phyloP scores from a whole-genome alignment of 2,329 filamentous ascomycete species.

The Cercospora berteroae region DNA sequence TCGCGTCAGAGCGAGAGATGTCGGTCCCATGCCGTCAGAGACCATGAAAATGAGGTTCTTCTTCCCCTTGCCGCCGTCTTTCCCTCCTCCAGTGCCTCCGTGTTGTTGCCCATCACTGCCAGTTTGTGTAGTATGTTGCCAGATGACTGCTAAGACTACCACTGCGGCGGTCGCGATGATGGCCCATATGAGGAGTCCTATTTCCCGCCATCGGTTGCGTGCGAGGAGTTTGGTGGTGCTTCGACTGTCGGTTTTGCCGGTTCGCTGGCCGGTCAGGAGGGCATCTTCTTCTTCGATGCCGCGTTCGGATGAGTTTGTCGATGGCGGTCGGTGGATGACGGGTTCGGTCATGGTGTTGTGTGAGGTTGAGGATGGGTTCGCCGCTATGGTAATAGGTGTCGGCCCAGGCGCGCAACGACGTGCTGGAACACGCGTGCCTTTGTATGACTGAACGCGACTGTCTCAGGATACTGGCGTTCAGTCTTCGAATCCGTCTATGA shows the following conservation, averaged over 20 bases:
- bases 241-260: conserved; percentile 25
- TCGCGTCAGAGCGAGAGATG: conserved; percentile 81
- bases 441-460: not conserved
- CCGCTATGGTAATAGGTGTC: not conserved
- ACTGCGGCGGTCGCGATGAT: conserved; percentile 74
- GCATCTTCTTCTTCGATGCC: conserved; percentile 61
- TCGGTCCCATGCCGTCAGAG: conserved; percentile 96
- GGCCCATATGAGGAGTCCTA: conserved; percentile 78
- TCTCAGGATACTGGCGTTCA: not conserved
- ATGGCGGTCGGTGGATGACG: conserved; percentile 55
- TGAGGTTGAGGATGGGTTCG: not conserved
- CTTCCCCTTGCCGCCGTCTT: conserved; percentile 56
- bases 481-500: not conserved
- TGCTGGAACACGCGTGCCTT: not conserved
- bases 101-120: not conserved
- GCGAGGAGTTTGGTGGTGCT: conserved; percentile 44
- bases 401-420: not conserved
- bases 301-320: conserved; percentile 56
- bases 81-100: conserved; percentile 3
- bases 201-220: conserved; percentile 62
- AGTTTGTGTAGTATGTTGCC: conserved; percentile 57
- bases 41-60: conserved; percentile 98
- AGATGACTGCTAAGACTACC: conserved; percentile 75
- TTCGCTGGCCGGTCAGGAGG: conserved; percentile 56
- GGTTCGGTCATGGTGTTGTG: conserved; percentile 43